Evolutionary conservation across 1,284 basidiomycete species (phyloP).

Genomic region (Boletus mariae): DNA sequence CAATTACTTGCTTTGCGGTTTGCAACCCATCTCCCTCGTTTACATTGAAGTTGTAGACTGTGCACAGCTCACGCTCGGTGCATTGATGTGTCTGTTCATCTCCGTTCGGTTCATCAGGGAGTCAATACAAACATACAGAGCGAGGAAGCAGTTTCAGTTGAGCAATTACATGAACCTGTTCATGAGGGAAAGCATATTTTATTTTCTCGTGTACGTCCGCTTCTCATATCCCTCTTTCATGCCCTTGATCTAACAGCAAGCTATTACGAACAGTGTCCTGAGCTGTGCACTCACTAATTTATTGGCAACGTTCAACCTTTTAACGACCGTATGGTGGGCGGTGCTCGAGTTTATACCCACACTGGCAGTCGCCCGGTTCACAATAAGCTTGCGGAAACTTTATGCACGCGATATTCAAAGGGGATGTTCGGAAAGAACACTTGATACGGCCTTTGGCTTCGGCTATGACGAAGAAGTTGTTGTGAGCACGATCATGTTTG

Average conservation of each 20-base stretch:
- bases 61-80: not conserved
- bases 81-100: not conserved
- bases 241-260: not conserved
- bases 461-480: not conserved
- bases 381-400: not conserved
- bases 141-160: not conserved
- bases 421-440: too few relatives aligned
- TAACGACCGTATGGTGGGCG: not conserved
- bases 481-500: not conserved
- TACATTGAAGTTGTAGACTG: not conserved
- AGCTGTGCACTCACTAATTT: not conserved
- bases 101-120: not conserved
- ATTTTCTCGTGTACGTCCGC: not conserved
- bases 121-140: not conserved
- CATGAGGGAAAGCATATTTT: not conserved
- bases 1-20: not conserved
- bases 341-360: not conserved
- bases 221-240: too few relatives aligned
- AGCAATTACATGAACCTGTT: not conserved
- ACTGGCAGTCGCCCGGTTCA: not conserved
- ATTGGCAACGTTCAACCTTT: not conserved
- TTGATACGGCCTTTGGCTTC: not conserved
- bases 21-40: not conserved
- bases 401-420: not conserved
- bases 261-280: not conserved